Conservation (phyloP, 2,329 filamentous ascomycete species). For the Neopestalotiopsis rosae region DNA sequence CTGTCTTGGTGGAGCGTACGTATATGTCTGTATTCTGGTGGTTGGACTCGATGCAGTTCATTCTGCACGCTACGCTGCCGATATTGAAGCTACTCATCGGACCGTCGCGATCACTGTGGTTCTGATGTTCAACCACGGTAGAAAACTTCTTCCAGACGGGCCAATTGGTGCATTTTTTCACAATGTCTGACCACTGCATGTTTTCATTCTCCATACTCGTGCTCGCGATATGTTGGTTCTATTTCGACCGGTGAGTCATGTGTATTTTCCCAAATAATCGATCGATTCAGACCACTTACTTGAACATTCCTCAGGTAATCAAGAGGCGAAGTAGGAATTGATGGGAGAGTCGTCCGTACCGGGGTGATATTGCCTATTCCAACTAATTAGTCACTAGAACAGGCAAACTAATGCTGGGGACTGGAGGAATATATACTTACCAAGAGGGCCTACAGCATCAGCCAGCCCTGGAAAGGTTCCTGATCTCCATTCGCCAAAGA, state of each 20-base stretch:
- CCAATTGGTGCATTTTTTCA: constrained; percentile 60
- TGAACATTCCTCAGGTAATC: constrained; percentile 56
- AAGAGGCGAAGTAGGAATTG: constrained; percentile 49
- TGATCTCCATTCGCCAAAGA: constrained; percentile 61
- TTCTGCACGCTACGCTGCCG: constrained; percentile 50
- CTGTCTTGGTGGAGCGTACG: constrained; percentile 46
- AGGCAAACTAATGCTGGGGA: neutral
- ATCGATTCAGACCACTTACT: neutral
- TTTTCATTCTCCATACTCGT: constrained; percentile 41
- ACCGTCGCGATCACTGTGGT: constrained; percentile 45
- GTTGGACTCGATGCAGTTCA: constrained; percentile 46
- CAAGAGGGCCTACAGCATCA: constrained; percentile 52
- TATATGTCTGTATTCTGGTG: constrained; percentile 52
- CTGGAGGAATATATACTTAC: neutral
- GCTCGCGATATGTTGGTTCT: constrained; percentile 9
- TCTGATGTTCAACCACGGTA: constrained; percentile 58
- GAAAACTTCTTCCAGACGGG: constrained; percentile 59
- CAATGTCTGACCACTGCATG: constrained; percentile 56
- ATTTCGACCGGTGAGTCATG: neutral
- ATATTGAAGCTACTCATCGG: constrained; percentile 46
- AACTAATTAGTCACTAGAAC: neutral
- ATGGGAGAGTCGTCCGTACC: constrained; percentile 53
- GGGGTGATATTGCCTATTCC: constrained; percentile 48
- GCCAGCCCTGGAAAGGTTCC: constrained; percentile 50
- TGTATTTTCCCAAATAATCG: neutral